A percentile compares a stretch with the other conserved stretches of the same genome.
These are phyloP conservation scores for Bothriochloa decipiens DNA, from an alignment of 176 grass and related monocot genomes.

Conservation along the genomic window DNA sequence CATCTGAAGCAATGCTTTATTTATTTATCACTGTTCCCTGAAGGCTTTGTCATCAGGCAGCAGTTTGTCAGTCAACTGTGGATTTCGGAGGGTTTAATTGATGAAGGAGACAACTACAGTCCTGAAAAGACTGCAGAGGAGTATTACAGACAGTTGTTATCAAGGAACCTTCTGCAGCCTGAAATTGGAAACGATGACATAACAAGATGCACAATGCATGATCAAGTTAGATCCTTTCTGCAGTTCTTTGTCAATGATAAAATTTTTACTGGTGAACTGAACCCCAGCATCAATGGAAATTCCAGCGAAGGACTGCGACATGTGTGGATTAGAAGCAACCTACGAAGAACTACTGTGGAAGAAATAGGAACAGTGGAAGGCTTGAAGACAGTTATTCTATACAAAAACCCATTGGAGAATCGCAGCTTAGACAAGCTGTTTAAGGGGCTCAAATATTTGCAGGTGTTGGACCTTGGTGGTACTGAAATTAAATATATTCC, in stretches of 20 bases:
- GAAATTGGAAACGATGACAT: conserved; percentile 16
- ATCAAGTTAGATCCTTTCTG: conserved; percentile 47
- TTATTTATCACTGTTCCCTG: conserved; percentile 63
- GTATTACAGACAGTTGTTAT: conserved; percentile 58
- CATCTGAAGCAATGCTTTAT: conserved; percentile 67
- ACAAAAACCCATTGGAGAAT: conserved; percentile 40
- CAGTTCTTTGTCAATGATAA: conserved; percentile 50
- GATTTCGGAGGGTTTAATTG: conserved; percentile 65
- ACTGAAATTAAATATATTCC: conserved; percentile 55
- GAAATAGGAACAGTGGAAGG: conserved; percentile 24
- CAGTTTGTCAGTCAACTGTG: conserved; percentile 49
- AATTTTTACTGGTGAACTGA: conserved; percentile 23
- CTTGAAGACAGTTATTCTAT: conserved; percentile 55
- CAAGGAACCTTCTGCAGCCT: conserved; percentile 51
- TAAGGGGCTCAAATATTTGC: conserved; percentile 40
- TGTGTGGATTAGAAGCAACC: conserved; percentile 43
- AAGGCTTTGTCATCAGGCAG: conserved; percentile 47
- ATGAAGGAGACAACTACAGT: conserved; percentile 38
- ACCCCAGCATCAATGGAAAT: not conserved
- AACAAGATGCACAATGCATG: conserved; percentile 50
- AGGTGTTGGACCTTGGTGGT: conserved; percentile 53
- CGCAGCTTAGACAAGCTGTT: conserved; percentile 40
- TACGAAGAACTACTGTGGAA: not conserved
- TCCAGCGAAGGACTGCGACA: conserved; percentile 30
- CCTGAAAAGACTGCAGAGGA: conserved; percentile 47